Evolutionary conservation across 257 asterid genomes (phyloP).

Genomic region (Paraleonurus japonicus): DNA sequence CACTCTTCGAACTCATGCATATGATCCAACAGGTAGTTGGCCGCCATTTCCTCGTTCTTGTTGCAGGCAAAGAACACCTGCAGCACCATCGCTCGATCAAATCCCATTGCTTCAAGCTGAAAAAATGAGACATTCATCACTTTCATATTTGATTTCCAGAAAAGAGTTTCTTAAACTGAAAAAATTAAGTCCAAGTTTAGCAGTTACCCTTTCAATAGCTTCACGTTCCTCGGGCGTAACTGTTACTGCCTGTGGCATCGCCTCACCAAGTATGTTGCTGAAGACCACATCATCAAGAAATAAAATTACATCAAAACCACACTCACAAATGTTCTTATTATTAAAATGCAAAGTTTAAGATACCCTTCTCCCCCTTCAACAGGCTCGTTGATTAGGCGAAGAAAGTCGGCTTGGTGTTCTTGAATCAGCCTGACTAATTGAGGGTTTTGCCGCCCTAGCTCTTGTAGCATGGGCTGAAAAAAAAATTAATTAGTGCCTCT

Average conservation of each 20-base stretch:
- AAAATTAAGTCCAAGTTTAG: not conserved
- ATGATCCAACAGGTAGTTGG: slow-evolving; percentile 83
- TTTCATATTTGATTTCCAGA: not conserved
- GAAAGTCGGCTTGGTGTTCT: slow-evolving; percentile 83
- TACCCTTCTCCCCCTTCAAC: slow-evolving; percentile 82
- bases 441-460: slow-evolving; percentile 84
- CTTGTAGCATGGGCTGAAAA: slow-evolving; percentile 85
- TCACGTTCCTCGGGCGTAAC: slow-evolving; percentile 75
- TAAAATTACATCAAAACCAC: not conserved
- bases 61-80: slow-evolving; percentile 82
- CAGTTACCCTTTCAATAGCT: slow-evolving; percentile 68
- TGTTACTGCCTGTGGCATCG: slow-evolving; percentile 59
- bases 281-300: slow-evolving; percentile 12
- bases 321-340: not conserved
- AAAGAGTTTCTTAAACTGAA: not conserved
- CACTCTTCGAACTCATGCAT: slow-evolving; percentile 71
- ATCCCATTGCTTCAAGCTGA: slow-evolving; percentile 90
- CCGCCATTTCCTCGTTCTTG: slow-evolving; percentile 86
- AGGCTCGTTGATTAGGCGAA: slow-evolving; percentile 79
- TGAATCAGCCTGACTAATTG: slow-evolving; percentile 70
- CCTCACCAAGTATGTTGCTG: slow-evolving; percentile 54
- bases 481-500: slow-evolving; percentile 21
- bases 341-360: not conserved
- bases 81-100: slow-evolving; percentile 62
- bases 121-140: not conserved